Evolutionary conservation across 2,329 filamentous ascomycete genomes (phyloP), one percentile per base, ranked within the genome.

Genomic region (Aspergillus transmontanensis): DNA sequence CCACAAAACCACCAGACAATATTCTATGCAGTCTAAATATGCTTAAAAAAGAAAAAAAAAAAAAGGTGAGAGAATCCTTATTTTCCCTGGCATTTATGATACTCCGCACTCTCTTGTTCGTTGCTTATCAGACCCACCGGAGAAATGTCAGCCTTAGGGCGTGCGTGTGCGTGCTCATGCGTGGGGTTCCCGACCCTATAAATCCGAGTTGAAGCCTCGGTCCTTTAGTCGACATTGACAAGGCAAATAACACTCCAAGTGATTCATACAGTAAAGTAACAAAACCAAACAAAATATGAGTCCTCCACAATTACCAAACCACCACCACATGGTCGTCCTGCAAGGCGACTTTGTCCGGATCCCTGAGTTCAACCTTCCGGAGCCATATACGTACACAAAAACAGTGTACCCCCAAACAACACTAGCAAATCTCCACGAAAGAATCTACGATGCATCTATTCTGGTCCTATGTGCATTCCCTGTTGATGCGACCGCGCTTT

Each of bases 311-410:
- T 64, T 70, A 0, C 61, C 68, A 14, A 75, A 73, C 63, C 78
- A 79, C 63, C 80, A 83, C 67, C 73, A 81, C 57, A 79, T 85
- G 61, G 80, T 84, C 58, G 78, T 77, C 54, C 78, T 84, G 11
- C 82, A 85, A 68, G 78, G 78, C 57, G 78, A 80, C 63, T 79
- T 81, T 59, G 70, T 78, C n/a, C 73, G 76, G 4, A 68, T 73
- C 28, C 75, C 76, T 16, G 57, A 72, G 26, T 80, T 84, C 64
- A 64, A 72, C 64, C 79, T 84, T 65, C 77, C 82, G 7, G 75
- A 82, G 68, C 79, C 71, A 4, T 74, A 82, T 57, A 80, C 76
- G 11, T 65, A 71, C 39, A 72, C 68, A 23, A 64, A 68, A 56
- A 69, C 69, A 5, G 57, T 73, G 28, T 78, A 83, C 69, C 69